Base-by-base conservation (phyloP, 2,329 filamentous ascomycete genomes). In the Calonectria leucothoes region DNA sequence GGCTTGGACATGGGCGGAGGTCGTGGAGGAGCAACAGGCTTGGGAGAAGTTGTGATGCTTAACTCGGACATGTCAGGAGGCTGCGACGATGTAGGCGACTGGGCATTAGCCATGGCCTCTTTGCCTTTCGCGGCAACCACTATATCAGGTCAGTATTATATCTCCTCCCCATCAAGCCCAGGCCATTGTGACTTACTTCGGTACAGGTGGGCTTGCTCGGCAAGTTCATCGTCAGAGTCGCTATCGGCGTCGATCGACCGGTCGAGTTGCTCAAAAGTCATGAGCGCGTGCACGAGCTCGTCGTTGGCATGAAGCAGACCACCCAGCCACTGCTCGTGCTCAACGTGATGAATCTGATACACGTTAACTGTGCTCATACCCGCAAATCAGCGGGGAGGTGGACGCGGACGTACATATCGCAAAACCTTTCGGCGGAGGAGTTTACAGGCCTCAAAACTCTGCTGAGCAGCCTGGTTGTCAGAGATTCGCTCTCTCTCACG, bases 181-280 rank as follows among this genome's bases (percentile, higher is more conserved):
- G 37, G 11, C 31, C 17, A 31, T 20, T 69, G 69, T 79, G 75
- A 82, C 85, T 79, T 86, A 92, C 91, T 91, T 77, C 90, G 87
- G 78, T 93, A 93, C 27, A 91, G 85, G 79, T 92, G 90, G 42
- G 92, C 91, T 82, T 93, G 91, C 80, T 93, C 91, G 55, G 93
- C 91, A 49, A 91, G 82, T 78, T 91, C 93, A 74, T 93, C 92
- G 71, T 94, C 92, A 1, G 91, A 93, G 82, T 94, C 92, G 77
- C 91, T 93, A 81, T 94, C 92, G 7, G 92, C 92, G 76, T 95
- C 94, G 75, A 96, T 94, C 61, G 94, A 95, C 74, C 93, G 92
- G 82, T 99, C 96, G 75, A 98, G 91, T 79, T 98, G 94, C 84
- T 98, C 96, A 81, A 95, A 99, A 0, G 95, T 94, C 91, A 98